A percentile compares a stretch with the other conserved stretches of the same genome.
Conservation (phyloP, 1,139 yeast genomes). For the Hansenula sp. region DNA sequence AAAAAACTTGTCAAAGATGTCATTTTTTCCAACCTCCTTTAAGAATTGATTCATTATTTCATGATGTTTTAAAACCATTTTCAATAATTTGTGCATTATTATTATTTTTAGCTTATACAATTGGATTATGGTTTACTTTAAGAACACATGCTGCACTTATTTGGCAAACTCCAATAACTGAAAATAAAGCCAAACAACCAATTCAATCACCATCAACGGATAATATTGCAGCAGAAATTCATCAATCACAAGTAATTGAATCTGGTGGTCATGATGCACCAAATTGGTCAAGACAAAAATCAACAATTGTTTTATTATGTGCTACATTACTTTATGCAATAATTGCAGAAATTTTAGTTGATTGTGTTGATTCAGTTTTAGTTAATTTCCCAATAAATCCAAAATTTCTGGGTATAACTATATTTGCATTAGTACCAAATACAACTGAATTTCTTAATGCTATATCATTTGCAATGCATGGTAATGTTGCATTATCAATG, state of each 20-base stretch:
- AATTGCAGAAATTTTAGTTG: slow-evolving; percentile 92
- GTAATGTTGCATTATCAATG: slow-evolving; percentile 93
- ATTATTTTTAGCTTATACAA: slow-evolving; percentile 78
- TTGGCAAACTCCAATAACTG: slow-evolving; percentile 70
- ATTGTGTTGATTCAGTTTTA: slow-evolving; percentile 88
- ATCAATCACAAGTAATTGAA: slow-evolving; percentile 29
- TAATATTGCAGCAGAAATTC: slow-evolving; percentile 9
- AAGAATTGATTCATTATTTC: slow-evolving; percentile 58
- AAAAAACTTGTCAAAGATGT: slow-evolving; percentile 56
- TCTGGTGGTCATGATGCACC: slow-evolving; percentile 93
- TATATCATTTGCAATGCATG: slow-evolving; percentile 92
- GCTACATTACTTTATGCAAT: slow-evolving; percentile 88
- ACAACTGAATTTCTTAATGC: slow-evolving; percentile 97
- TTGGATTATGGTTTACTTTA: slow-evolving; percentile 88
- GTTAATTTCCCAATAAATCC: slow-evolving; percentile 75
- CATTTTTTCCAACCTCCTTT: slow-evolving; percentile 77
- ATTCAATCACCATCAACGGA: slow-evolving; percentile 15
- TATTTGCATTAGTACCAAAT: slow-evolving; percentile 94
- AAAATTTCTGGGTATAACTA: slow-evolving; percentile 86
- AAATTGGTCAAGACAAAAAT: slow-evolving; percentile 88
- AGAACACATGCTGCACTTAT: slow-evolving; percentile 95
- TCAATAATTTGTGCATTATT: slow-evolving; percentile 76
- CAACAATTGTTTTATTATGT: slow-evolving; percentile 75
- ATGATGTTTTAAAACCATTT: slow-evolving; percentile 69
- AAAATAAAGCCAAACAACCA: slow-evolving; percentile 18